A percentile compares a stretch with the other conserved stretches of the same genome.
phyloP scores from a whole-genome alignment of 208 protist species.

The Leishmania lainsoni region DNA sequence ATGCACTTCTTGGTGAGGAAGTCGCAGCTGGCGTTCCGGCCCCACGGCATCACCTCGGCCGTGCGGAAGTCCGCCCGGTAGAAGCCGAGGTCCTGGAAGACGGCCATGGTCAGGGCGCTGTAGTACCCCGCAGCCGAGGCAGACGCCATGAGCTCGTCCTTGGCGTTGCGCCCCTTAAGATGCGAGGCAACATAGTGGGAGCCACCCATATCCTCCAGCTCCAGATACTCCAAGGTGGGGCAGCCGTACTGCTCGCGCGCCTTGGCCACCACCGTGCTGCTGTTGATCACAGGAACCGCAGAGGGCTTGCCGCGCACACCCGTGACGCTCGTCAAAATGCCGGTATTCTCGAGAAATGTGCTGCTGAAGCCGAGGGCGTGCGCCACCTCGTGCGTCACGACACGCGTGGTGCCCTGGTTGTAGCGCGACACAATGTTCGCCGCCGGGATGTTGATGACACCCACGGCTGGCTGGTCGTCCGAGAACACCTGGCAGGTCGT shows the following conservation, averaged over 20 bases:
- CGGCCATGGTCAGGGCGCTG: conserved; percentile 75
- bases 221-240: conserved; percentile 43
- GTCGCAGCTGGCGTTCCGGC: conserved; percentile 54
- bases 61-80: conserved; percentile 74
- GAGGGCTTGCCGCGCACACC: conserved; percentile 42
- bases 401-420: conserved; percentile 5
- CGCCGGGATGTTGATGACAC: conserved; percentile 51
- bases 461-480: conserved; percentile 28
- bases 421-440: conserved; percentile 8
- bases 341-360: conserved; percentile 12
- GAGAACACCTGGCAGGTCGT: conserved; percentile 31
- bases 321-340: conserved; percentile 8
- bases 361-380: conserved; percentile 82
- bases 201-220: conserved; percentile 67
- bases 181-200: conserved; percentile 77
- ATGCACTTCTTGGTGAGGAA: conserved; percentile 57
- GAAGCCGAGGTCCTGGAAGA: conserved; percentile 79
- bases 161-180: conserved; percentile 81
- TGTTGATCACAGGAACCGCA: conserved; percentile 32
- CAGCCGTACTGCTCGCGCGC: conserved; percentile 74
- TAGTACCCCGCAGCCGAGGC: conserved; percentile 34
- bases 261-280: conserved; percentile 30
- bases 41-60: conserved; percentile 77
- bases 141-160: conserved; percentile 86
- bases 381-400: conserved; percentile 68